Base-by-base conservation (phyloP, 768 basidiomycete species). In the Lenzites betulinus region DNA sequence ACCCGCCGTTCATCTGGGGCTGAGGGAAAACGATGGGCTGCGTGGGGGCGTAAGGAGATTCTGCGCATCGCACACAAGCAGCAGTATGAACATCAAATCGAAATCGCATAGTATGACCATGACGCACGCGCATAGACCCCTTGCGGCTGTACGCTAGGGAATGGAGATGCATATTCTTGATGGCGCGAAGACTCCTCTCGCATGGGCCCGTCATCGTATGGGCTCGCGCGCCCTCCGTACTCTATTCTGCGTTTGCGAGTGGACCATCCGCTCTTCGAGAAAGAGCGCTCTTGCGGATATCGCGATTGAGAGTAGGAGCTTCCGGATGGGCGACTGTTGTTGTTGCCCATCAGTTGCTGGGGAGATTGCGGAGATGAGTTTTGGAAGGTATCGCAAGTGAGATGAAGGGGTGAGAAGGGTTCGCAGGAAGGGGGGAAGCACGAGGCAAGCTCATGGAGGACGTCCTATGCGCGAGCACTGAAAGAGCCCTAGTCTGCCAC, bases 311-410 rank as follows among this genome's bases (percentile, higher is more conserved):
- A 47, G 16, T 38, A 20, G 2, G 43, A 13, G 46, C 46, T 50
- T 44, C 33, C 51, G 22, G 44, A 23, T 18, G 62, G 38, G 39
- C 62, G 58, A 49, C 61, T 63, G n/a, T 48, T 35, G 48, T 59
- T 54, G 38, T 63, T 63, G 30, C 62, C 62, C 62, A 63, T 63
- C 30, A 58, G 62, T 25, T 51, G 54, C 52, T 56, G 22, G 20
- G 8, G 18, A 18, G 36, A 38, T 16, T 9, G 28, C 39, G 9
- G 53, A 44, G 38, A 50, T 54, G 59, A 49, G 53, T 51, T 26
- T 23, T 16, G 47, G 13, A 18, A 16, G 51, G 36, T 39, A 38
- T 51, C 35, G 23, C 13, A 13, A 22, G 23, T 12, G 7, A n/a
- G 12, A 18, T 20, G 46, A 39, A 50, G 33, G 15, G 51, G 51